Percentiles rank a stretch among this genome's conserved stretches.
Evolutionary conservation across 2,329 filamentous ascomycete species (phyloP).

Genomic region (Aspergillus sp.): DNA sequence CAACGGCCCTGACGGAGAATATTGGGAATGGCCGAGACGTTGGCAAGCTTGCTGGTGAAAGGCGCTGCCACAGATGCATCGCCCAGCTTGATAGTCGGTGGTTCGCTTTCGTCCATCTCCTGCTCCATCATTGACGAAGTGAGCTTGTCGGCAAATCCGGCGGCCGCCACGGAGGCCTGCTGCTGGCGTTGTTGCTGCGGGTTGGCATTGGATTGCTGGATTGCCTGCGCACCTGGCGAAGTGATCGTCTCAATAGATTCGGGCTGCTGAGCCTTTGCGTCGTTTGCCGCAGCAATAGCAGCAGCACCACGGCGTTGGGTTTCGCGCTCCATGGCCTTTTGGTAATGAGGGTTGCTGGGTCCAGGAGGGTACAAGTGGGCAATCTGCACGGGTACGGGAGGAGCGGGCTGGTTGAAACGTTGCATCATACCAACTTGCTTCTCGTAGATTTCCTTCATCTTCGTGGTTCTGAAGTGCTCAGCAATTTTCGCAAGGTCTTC

Average conservation of each 20-base stretch:
- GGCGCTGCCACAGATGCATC: slow-evolving; percentile 95
- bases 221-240: slow-evolving; percentile 55
- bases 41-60: slow-evolving; percentile 94
- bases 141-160: slow-evolving; percentile 75
- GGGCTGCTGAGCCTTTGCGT: slow-evolving; percentile 43
- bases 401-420: slow-evolving; percentile 85
- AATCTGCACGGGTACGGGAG: slow-evolving; percentile 86
- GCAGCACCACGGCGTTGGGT: slow-evolving; percentile 67
- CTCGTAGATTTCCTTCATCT: slow-evolving; percentile 98
- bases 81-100: slow-evolving; percentile 90
- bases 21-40: slow-evolving; percentile 94
- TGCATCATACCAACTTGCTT: slow-evolving; percentile 90
- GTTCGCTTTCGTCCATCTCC: slow-evolving; percentile 80
- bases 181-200: slow-evolving; percentile 45
- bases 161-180: slow-evolving; percentile 61
- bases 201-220: slow-evolving; percentile 45
- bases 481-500: slow-evolving; percentile 87
- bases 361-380: slow-evolving; percentile 92
- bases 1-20: slow-evolving; percentile 97
- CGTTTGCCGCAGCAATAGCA: slow-evolving; percentile 41
- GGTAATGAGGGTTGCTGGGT: slow-evolving; percentile 83
- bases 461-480: slow-evolving; percentile 86
- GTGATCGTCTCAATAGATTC: slow-evolving; percentile 56
- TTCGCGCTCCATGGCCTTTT: slow-evolving; percentile 83
- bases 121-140: slow-evolving; percentile 81